These are phyloP conservation scores for Hortaea sp. DNA, from an alignment of 2,329 filamentous ascomycete species.

Conservation along the genomic window DNA sequence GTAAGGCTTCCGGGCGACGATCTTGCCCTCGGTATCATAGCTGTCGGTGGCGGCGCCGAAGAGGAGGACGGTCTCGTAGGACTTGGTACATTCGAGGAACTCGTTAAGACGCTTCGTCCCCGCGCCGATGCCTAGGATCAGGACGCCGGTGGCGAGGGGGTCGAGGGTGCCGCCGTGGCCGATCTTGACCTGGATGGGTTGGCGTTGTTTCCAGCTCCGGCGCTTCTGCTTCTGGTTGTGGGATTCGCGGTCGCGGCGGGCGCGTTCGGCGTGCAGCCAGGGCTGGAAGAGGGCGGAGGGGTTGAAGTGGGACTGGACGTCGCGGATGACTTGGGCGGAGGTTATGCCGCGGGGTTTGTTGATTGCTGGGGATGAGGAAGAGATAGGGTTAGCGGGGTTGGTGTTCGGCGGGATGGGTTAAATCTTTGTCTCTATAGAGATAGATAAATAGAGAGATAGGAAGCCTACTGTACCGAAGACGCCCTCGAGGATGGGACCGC, in stretches of 20 bases:
- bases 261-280: slow-evolving; percentile 58
- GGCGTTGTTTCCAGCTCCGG: slow-evolving; percentile 42
- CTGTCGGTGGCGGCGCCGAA: slow-evolving; percentile 91
- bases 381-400: slow-evolving; percentile 4
- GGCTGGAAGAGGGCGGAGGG: slow-evolving; percentile 69
- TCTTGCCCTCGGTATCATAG: slow-evolving; percentile 78
- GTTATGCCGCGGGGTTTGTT: slow-evolving; percentile 83
- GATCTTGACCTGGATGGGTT: slow-evolving; percentile 69
- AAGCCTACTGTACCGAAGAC: slow-evolving; percentile 45
- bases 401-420: slow-evolving; percentile 4
- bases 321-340: slow-evolving; percentile 83
- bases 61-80: slow-evolving; percentile 78
- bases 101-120: slow-evolving; percentile 73
- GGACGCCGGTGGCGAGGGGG: slow-evolving; percentile 82
- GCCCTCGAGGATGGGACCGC: slow-evolving; percentile 37
- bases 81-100: slow-evolving; percentile 84
- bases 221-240: slow-evolving; percentile 41
- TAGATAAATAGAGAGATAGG: slow-evolving; percentile 7
- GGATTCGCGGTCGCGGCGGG: slow-evolving; percentile 49
- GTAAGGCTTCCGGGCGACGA: slow-evolving; percentile 65
- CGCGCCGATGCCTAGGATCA: slow-evolving; percentile 77
- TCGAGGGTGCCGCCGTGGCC: slow-evolving; percentile 95
- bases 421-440: background rate
- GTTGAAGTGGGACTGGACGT: slow-evolving; percentile 76
- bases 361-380: slow-evolving; percentile 51